phyloP scores from a whole-genome alignment of 2,329 filamentous ascomycete species.

The Diaporthe aspalathi region DNA sequence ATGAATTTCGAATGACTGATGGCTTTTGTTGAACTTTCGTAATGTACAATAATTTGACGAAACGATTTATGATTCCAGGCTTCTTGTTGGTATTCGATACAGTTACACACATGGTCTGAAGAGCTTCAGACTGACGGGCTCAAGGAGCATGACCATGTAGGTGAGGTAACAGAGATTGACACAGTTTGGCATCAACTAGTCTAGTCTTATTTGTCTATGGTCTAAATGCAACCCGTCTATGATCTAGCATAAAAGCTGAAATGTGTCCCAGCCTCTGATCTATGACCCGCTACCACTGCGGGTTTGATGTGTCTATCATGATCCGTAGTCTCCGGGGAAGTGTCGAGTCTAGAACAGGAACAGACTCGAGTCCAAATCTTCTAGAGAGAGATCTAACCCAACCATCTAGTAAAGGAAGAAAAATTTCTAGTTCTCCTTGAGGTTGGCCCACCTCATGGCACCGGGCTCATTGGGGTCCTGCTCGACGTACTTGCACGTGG shows the following conservation, averaged over 20 bases:
- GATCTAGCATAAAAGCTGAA: constrained; percentile 4
- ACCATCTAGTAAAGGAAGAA: not conserved
- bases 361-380: not conserved
- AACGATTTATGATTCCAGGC: not conserved
- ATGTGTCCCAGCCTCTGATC: not conserved
- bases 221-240: constrained; percentile 30
- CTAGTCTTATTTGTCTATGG: constrained; percentile 9
- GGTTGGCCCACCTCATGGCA: constrained; percentile 51
- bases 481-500: constrained; percentile 60
- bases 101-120: not conserved
- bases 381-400: not conserved
- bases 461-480: constrained; percentile 51
- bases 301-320: constrained; percentile 9
- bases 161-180: not conserved
- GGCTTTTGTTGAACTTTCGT: not conserved
- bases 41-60: not conserved
- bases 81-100: no score
- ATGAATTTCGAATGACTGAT: not conserved
- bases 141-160: no score
- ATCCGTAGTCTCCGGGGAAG: not conserved
- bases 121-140: not conserved
- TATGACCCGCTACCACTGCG: constrained; percentile 15
- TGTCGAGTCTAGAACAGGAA: not conserved
- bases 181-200: constrained; percentile 2
- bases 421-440: constrained; percentile 39